These are phyloP conservation scores for Nicotiana attenuata DNA, from an alignment of 257 asterid genomes.

Conservation along the genomic window DNA sequence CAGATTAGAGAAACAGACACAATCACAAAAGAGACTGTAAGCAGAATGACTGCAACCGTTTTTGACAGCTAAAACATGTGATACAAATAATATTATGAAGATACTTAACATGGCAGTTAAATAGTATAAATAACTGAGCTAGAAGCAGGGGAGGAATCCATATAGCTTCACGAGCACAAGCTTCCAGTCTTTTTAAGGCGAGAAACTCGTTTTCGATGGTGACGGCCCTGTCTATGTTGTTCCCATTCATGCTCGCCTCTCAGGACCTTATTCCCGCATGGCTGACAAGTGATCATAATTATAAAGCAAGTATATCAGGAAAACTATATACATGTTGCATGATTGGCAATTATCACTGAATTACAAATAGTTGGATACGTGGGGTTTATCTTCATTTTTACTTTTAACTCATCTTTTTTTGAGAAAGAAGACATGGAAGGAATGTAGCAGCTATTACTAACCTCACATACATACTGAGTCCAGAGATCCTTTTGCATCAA, in stretches of 20 bases:
- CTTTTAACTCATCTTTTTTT: neutral
- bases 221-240: constrained; percentile 69
- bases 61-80: neutral
- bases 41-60: neutral
- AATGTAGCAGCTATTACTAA: constrained; percentile 16
- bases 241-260: constrained; percentile 93
- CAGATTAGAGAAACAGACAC: neutral
- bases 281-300: constrained; percentile 29
- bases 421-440: too few relatives aligned
- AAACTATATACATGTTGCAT: neutral
- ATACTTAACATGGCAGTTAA: neutral
- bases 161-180: neutral
- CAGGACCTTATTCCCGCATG: constrained; percentile 78
- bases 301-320: neutral
- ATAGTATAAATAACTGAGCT: neutral
- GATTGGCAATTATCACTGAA: neutral
- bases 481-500: constrained; percentile 57
- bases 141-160: neutral
- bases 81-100: neutral
- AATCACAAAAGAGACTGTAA: neutral
- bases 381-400: neutral
- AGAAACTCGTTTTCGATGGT: constrained; percentile 71
- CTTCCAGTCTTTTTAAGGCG: constrained; percentile 42
- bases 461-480: constrained; percentile 72
- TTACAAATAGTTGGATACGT: neutral